Percentiles rank a stretch among this genome's conserved stretches.
These are phyloP conservation scores for Singerocomus inundabilis DNA, from an alignment of 1,284 basidiomycete species.

Conservation along the genomic window DNA sequence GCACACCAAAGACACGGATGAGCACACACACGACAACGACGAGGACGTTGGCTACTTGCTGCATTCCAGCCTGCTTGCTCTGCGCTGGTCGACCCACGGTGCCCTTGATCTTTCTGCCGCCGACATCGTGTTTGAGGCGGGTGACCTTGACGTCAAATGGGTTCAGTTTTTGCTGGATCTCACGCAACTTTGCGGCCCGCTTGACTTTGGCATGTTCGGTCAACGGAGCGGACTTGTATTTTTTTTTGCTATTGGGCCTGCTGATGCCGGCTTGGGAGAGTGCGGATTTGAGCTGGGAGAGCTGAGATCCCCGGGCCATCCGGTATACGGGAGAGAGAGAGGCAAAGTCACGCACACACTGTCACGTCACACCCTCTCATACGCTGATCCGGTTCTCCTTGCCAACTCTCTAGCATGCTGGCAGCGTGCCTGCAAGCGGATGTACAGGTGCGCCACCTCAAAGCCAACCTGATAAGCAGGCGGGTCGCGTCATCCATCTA, in stretches of 20 bases:
- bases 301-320: slow-evolving; percentile 77
- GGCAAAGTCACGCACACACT: slow-evolving; percentile 5
- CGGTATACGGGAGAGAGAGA: no score
- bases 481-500: no score
- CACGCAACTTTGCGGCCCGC: slow-evolving; percentile 75
- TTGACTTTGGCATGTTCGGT: slow-evolving; percentile 78
- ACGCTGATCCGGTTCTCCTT: no score
- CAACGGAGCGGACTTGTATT: slow-evolving; percentile 52
- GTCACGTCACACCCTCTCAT: slow-evolving; percentile 8
- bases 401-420: no score
- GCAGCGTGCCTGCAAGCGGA: no score
- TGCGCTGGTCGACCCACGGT: slow-evolving; percentile 77
- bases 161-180: slow-evolving; percentile 86
- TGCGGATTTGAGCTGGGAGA: slow-evolving; percentile 85
- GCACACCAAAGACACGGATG: slow-evolving; percentile 2
- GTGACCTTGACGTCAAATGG: slow-evolving; percentile 93
- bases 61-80: slow-evolving; percentile 86
- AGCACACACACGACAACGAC: slow-evolving; percentile 12
- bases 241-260: slow-evolving; percentile 65
- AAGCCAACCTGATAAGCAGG: no score
- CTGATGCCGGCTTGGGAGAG: slow-evolving; percentile 75
- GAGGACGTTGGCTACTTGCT: slow-evolving; percentile 63
- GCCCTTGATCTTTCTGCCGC: slow-evolving; percentile 84
- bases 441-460: no score
- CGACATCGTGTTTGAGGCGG: slow-evolving; percentile 90